Conservation (phyloP, 768 basidiomycete genomes). For the Podaxis sp. region DNA sequence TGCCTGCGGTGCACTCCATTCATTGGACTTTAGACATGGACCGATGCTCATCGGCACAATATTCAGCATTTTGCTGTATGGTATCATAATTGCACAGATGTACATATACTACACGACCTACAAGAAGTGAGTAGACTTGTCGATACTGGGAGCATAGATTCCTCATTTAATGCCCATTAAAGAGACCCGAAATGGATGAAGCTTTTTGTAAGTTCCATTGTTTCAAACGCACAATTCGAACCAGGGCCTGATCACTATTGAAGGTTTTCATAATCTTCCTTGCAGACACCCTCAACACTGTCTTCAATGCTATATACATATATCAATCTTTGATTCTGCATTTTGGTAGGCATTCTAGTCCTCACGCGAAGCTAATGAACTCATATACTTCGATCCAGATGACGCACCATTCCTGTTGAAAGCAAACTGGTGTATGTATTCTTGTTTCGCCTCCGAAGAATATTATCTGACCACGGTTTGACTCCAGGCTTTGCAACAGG, state of each 20-base stretch:
- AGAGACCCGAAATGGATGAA: slow-evolving; percentile 50
- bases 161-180: background rate
- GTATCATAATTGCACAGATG: slow-evolving; percentile 48
- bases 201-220: slow-evolving; percentile 34
- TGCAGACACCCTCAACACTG: slow-evolving; percentile 48
- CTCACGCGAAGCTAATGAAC: background rate
- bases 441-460: background rate
- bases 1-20: background rate
- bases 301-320: slow-evolving; percentile 43
- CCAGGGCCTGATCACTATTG: slow-evolving; percentile 22
- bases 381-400: slow-evolving; percentile 8
- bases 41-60: slow-evolving; percentile 48
- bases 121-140: slow-evolving; percentile 25
- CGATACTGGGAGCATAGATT: background rate
- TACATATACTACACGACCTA: slow-evolving; percentile 45
- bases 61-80: slow-evolving; percentile 49
- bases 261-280: slow-evolving; percentile 30
- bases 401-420: slow-evolving; percentile 14
- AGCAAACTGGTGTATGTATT: slow-evolving; percentile 13
- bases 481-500: background rate
- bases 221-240: slow-evolving; percentile 26
- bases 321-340: slow-evolving; percentile 45
- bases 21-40: slow-evolving; percentile 36
- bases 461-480: background rate
- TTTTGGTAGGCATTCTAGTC: slow-evolving; percentile 37